Conservation (phyloP, 441 rosid genomes). For the Populus hybrid region DNA sequence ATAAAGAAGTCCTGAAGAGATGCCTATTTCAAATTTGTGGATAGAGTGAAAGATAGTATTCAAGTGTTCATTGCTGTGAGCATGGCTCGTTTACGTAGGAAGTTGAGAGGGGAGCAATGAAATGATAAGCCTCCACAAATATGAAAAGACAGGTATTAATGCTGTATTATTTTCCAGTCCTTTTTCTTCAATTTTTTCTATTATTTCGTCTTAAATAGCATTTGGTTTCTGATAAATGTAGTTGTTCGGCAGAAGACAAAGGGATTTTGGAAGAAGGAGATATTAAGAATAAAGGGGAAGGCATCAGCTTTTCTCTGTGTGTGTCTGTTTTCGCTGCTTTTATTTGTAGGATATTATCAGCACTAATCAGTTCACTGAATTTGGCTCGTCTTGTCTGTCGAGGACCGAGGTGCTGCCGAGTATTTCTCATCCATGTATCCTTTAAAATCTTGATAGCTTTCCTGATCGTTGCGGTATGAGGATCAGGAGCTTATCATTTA, state of each 20-base stretch:
- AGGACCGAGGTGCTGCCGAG: neutral
- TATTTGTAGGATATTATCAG: neutral
- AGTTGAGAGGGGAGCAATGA: neutral
- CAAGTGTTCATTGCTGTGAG: neutral
- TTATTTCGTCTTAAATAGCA: too few relatives aligned
- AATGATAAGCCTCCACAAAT: neutral
- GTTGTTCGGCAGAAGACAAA: too few relatives aligned
- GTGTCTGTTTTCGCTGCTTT: neutral
- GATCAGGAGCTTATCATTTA: too few relatives aligned
- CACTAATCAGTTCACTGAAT: neutral
- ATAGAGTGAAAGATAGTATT: neutral
- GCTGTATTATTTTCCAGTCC: too few relatives aligned
- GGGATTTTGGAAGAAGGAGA: neutral
- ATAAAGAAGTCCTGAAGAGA: slow-evolving; percentile 18
- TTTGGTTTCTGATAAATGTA: too few relatives aligned
- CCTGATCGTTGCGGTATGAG: too few relatives aligned
- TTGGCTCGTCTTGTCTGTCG: neutral
- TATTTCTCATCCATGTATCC: neutral
- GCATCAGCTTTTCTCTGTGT: neutral
- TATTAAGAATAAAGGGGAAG: neutral
- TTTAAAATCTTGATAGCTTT: too few relatives aligned
- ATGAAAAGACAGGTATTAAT: neutral
- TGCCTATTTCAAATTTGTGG: slow-evolving; percentile 15
- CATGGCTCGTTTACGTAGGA: neutral
- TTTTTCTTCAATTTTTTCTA: too few relatives aligned